These are phyloP conservation scores for Hura crepitans DNA, from an alignment of 441 rosid species.

Conservation along the genomic window DNA sequence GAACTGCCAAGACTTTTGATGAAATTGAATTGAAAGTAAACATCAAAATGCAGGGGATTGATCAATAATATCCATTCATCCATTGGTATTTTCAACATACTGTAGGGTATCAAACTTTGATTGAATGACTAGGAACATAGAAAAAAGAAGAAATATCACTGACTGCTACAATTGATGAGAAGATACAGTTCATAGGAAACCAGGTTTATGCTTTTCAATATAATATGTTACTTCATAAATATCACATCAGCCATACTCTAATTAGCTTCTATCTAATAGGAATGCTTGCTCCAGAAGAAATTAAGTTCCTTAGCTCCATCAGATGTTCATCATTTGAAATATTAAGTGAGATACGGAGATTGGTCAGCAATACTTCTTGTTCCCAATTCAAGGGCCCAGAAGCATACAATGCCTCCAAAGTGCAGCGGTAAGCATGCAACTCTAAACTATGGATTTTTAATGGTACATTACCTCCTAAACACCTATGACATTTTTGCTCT, in stretches of 20 bases:
- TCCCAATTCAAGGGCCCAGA: slow-evolving; percentile 85
- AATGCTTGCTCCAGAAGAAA: slow-evolving; percentile 43
- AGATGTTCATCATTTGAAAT: slow-evolving; percentile 72
- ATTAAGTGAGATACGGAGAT: slow-evolving; percentile 57
- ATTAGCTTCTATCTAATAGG: slow-evolving; percentile 32
- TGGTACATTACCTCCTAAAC: slow-evolving; percentile 33
- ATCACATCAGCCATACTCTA: slow-evolving; percentile 16
- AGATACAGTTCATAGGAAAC: not conserved
- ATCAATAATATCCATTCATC: slow-evolving; percentile 36
- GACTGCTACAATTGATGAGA: not conserved
- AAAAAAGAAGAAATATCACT: not conserved
- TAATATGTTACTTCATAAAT: slow-evolving; percentile 9
- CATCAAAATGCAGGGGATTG: slow-evolving; percentile 39
- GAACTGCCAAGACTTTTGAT: too few species aligned
- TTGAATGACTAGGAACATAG: not conserved
- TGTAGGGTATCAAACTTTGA: not conserved
- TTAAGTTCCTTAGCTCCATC: slow-evolving; percentile 64
- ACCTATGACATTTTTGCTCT: slow-evolving; percentile 22
- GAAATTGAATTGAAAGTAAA: too few species aligned
- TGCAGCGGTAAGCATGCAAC: slow-evolving; percentile 52
- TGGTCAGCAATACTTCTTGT: slow-evolving; percentile 59
- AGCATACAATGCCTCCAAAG: slow-evolving; percentile 50
- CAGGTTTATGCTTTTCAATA: not conserved
- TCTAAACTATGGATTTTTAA: slow-evolving; percentile 55
- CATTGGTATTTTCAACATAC: not conserved